Evolutionary conservation across 1,284 basidiomycete genomes (phyloP).

Genomic region (Fereydounia khargensis): DNA sequence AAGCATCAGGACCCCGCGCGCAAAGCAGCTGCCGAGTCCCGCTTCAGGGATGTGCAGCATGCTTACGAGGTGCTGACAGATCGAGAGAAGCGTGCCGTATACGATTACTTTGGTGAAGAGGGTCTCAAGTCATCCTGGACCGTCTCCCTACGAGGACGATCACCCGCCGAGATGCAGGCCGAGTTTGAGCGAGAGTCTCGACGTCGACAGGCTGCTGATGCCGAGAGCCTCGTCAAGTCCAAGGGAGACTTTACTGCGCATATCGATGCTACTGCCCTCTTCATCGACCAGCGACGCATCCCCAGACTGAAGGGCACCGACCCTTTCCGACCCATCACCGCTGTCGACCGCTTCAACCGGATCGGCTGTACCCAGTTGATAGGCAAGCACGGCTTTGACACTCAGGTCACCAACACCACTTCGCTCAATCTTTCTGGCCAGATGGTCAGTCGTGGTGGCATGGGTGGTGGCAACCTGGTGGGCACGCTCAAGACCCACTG

Average conservation of each 20-base stretch:
- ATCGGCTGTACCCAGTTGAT: constrained; percentile 43
- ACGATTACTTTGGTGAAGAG: constrained; percentile 71
- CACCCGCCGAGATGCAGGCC: constrained; percentile 64
- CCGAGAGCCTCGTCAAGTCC: constrained; percentile 62
- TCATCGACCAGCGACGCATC: constrained; percentile 68
- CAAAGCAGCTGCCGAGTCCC: constrained; percentile 66
- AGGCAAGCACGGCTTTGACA: constrained; percentile 54
- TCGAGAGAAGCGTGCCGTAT: constrained; percentile 71
- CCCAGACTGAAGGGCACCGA: constrained; percentile 86
- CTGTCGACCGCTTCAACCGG: constrained; percentile 25
- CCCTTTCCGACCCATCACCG: constrained; percentile 63
- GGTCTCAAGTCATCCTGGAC: constrained; percentile 63
- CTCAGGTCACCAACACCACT: constrained; percentile 28
- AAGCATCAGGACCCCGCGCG: constrained; percentile 68
- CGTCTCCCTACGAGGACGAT: constrained; percentile 60
- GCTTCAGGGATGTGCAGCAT: constrained; percentile 73
- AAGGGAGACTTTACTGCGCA: constrained; percentile 60
- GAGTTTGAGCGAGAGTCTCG: constrained; percentile 61
- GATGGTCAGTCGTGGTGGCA: constrained; percentile 58
- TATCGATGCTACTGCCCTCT: constrained; percentile 50
- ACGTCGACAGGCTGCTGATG: constrained; percentile 61
- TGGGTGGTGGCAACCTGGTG: constrained; percentile 62
- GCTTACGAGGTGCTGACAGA: constrained; percentile 73
- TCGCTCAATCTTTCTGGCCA: constrained; percentile 48
- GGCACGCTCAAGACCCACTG: constrained; percentile 69